Base-by-base conservation (phyloP, 805 yeast species). In the Ogataea ganodermae region DNA sequence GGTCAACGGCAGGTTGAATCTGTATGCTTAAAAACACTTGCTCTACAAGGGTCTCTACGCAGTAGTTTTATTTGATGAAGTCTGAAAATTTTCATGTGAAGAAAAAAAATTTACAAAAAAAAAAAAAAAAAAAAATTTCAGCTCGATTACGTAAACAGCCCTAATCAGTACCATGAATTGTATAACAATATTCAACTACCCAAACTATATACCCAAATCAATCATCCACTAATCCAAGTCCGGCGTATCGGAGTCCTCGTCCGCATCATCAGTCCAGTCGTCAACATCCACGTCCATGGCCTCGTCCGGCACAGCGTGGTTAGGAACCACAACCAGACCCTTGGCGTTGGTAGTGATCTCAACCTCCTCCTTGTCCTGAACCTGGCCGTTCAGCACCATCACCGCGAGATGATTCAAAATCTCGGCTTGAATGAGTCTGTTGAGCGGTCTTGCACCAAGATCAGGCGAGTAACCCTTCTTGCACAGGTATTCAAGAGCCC, bases 401-500 rank as follows among this genome's bases (percentile, higher is more conserved):
- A 94, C 78, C 0, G 99, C 99, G 69, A 94, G 74, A 61, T 77
- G 83, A 71, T 94, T 94, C 66, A 94, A 81, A 16, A 94, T 78
- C 66, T 90, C 94, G 52, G 77, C 79, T 69, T 94, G 97, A 56
- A 94, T 92, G 60, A 94, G 78, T 61, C 98, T 82, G 74, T 87
- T 87, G 71, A 94, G 79, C 49, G 99, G 99, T 67, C 99, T 80
- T 6, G 99, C 99, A 71, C 99, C 99, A 67, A 94, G 74, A 67
- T 92, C 96, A 48, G 84, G 78, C 21, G 96, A 89, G 71, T 91
- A 94, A 42, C 99, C 99, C 59, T 89, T 72, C 60, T 77, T 79
- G 57, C 95, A 84, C 56, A 94, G 73, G 75, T 84, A 94, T 44
- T 86, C 90, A 59, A 86, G 71, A 3, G 97, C 96, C 8, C 74